Base-by-base conservation (phyloP, 73 alveolate species). In the Tetrahymena thermophila region DNA sequence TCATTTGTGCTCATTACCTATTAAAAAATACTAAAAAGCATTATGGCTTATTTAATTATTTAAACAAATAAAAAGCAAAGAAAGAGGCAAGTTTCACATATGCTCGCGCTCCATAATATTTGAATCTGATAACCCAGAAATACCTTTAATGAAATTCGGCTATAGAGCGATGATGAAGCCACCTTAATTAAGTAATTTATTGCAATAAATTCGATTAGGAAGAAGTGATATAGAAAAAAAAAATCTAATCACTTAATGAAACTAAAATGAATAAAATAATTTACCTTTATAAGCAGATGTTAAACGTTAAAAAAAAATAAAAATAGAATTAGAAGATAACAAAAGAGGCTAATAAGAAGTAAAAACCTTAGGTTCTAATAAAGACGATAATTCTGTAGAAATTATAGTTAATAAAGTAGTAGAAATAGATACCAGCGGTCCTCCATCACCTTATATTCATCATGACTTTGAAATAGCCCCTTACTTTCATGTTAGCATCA, bases 71-170 rank as follows among this genome's bases (percentile, higher is more conserved):
- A 85, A 34, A 35, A 94, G 97, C 44, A 84, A 85, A 34, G 98
- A 96, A 35, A 96, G 96, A 93, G 98, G 98, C 71, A 95, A 96
- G 57, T 84, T 96, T 16, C 98, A 96, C 37, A 96, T 96, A 35
- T 96, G 98, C 94, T 95, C 98, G 34, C 43, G 97, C 37, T 85
- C 97, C 17, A 40, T 96, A 31, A 95, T 96, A 35, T 96, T 96
- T 94, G 97, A 96, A 84, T 97, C 98, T 35, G 96, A 95, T 40
- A 96, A 94, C 35, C 40, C 84, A 25, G 96, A 96, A 58, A 57
- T 94, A 35, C 97, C 96, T 13, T 93, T 96, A 23, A 44, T 95
- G 71, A 95, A 95, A 93, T 96, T 85, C 71, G 89, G 94, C 25
- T 96, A 93, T 50, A 95, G 96, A 40, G 96, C 93, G 85, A 96